Evolutionary conservation across 352 stramenopile species (phyloP), one percentile per base, ranked within the genome.

Genomic region (Globisporangium polare): DNA sequence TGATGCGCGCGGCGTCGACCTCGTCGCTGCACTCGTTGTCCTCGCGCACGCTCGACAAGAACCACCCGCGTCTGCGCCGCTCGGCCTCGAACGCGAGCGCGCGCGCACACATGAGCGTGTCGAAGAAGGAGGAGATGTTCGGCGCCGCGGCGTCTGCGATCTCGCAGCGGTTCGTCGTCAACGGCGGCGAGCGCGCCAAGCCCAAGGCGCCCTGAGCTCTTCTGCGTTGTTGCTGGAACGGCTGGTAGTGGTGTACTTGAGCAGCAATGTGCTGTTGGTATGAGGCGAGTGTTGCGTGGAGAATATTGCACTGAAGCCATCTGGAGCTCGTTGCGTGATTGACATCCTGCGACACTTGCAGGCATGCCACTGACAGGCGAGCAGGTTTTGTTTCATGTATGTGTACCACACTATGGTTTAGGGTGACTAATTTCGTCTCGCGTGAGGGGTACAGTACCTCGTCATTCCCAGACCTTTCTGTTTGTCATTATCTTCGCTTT

Each of bases 91-190:
- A 87, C 35, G 75, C 79, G 41, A 80, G 78, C 26, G 65, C 73
- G 27, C 80, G 85, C 17, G 73, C 80, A 6, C 81, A 90, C 50
- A 76, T 86, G 9, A 87, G 78, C 54, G 83, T 94, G 10, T 90
- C 78, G 29, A 92, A 91, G 71, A 92, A 92, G 62, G 85, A 94
- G 27, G 81, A 91, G 46, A 88, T 88, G 67, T 92, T 94, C 56
- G 85, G 85, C 22, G 85, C 85, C 1, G 85, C 85, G 8, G 85
- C 83, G 0, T 90, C 85, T 0, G 83, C 79, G 45, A 87, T 94
- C 61, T 94, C 85, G 6, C 72, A 92, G 65, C 70, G 85, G 1
- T 92, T 92, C 59, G 82, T 86, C 0, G 78, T 84, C 6, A 78
- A 81, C 12, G 70, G 79, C 8, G 58, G 68, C 24, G 20, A 31